Conservation (phyloP, 495 filamentous ascomycete genomes). For the Neurospora intermedia region DNA sequence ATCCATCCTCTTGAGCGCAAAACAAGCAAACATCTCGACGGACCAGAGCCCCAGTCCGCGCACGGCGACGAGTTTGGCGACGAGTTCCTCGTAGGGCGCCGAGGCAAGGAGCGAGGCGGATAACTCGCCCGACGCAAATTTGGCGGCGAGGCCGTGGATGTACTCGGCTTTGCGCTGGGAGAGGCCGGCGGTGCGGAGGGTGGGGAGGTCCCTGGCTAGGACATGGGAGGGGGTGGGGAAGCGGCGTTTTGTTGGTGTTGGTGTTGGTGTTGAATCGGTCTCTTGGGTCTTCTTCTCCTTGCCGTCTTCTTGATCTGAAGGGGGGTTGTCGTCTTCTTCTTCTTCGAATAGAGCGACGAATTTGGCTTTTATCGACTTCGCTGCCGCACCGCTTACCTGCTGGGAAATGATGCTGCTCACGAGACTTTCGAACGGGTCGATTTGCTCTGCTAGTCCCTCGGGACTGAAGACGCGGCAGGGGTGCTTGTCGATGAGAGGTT, state of each 20-base stretch:
- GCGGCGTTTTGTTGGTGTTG: slow-evolving; percentile 6
- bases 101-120: slow-evolving; percentile 61
- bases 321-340: not conserved
- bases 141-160: slow-evolving; percentile 69
- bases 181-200: slow-evolving; percentile 72
- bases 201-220: slow-evolving; percentile 43
- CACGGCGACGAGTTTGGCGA: slow-evolving; percentile 73
- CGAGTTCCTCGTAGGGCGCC: slow-evolving; percentile 75
- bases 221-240: slow-evolving; percentile 79
- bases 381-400: slow-evolving; percentile 89
- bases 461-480: slow-evolving; percentile 72
- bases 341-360: slow-evolving; percentile 64
- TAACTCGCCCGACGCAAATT: slow-evolving; percentile 65
- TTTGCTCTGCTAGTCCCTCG: slow-evolving; percentile 66
- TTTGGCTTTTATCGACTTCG: slow-evolving; percentile 72
- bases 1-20: slow-evolving; percentile 83
- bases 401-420: slow-evolving; percentile 85
- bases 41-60: slow-evolving; percentile 83
- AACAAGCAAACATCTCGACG: slow-evolving; percentile 95
- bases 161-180: slow-evolving; percentile 94
- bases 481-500: slow-evolving; percentile 60
- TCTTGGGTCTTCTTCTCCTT: not conserved
- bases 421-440: slow-evolving; percentile 81
- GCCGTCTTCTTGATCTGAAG: too few relatives aligned
- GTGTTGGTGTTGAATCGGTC: slow-evolving; percentile 16